Evolutionary conservation across 768 basidiomycete genomes (phyloP).

Genomic region (Termitomyces sp.): DNA sequence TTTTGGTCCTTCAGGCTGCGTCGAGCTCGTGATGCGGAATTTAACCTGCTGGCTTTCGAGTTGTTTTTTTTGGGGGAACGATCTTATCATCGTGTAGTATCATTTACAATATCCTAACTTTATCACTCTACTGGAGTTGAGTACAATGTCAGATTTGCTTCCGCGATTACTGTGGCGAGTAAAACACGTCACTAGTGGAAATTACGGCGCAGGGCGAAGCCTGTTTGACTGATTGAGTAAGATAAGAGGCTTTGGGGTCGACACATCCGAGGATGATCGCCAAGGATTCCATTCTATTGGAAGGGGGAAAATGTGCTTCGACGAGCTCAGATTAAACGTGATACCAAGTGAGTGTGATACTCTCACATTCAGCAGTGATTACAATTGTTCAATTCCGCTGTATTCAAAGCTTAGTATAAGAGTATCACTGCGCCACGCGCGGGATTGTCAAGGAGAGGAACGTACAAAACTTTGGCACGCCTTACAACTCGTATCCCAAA

Average conservation of each 20-base stretch:
- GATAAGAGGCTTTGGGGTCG: too few relatives aligned
- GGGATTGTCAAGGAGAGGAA: too few relatives aligned
- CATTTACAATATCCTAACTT: neutral
- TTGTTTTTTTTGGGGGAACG: too few relatives aligned
- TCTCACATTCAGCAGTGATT: neutral
- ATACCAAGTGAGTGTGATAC: neutral
- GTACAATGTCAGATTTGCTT: neutral
- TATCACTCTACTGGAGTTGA: neutral
- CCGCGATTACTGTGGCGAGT: too few relatives aligned
- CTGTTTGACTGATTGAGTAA: too few relatives aligned
- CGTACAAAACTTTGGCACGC: neutral
- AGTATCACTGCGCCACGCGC: neutral
- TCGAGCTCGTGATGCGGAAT: neutral
- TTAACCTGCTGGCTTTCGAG: neutral
- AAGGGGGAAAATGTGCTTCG: neutral
- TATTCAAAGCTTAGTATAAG: too few relatives aligned
- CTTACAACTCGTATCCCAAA: neutral
- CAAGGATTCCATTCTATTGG: neutral
- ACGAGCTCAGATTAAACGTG: neutral
- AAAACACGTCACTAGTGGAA: neutral
- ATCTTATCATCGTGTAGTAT: neutral
- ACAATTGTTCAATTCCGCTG: neutral
- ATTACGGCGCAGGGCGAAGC: neutral
- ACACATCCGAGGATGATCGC: neutral
- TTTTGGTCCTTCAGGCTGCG: slow-evolving; percentile 47